Base-by-base conservation (phyloP, 176 grass and related monocot species). In the Carex cristatella region DNA sequence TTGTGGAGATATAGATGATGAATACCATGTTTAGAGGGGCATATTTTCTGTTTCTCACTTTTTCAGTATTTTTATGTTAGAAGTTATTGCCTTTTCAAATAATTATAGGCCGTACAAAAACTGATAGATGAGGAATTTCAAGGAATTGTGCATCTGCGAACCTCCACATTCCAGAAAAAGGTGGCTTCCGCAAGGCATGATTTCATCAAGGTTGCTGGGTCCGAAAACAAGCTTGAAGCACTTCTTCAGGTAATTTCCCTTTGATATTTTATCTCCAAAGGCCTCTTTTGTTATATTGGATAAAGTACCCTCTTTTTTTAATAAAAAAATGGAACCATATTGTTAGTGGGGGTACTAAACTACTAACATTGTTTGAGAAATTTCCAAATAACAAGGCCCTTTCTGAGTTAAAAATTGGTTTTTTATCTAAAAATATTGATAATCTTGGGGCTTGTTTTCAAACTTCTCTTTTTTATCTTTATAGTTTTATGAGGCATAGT, bases 121-220 rank as follows among this genome's bases (percentile, higher is more conserved):
- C 65, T 98, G 65, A 82, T 98, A 32, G 96, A 98, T 65, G 96
- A 98, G 71, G 96, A 98, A 84, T 98, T 98, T 82, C 85, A 98
- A 81, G 96, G 96, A 85, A 95, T 98, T 62, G 79, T 89, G 68
- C 96, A 98, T 82, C 91, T 98, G 85, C 86, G 91, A 46, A 98
- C 93, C 79, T 95, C 93, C 65, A 85, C 91, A 8, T 94, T 98
- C 79, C 96, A 95, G 86, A 98, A 95, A 84, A 92, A 91, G 84
- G 88, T 98, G 88, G 91, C 96, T 93, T 95, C 96, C 46, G 96
- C 96, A 87, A 82, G 93, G 0, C 93, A 98, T 89, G 95, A 98
- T 79, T 98, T 98, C 65, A 95, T 98, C 37, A 98, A 98, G 81
- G 88, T 98, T 79, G 88, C 91, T 86, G 93, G 93, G 60, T 74